These are phyloP conservation scores for Trametes villosa DNA, from an alignment of 768 basidiomycete genomes.

Conservation along the genomic window DNA sequence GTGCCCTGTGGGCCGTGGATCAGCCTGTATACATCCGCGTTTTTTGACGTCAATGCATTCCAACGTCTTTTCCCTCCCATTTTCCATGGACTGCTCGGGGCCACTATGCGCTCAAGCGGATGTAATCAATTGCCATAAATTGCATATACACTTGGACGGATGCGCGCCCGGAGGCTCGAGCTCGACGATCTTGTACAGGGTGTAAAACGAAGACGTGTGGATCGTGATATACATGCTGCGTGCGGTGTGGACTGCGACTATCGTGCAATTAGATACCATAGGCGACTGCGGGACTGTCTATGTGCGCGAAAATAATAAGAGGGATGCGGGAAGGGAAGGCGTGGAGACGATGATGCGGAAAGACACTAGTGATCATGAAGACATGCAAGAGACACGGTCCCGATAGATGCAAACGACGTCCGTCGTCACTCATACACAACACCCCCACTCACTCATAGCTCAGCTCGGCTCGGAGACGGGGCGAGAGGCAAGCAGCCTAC, in stretches of 20 bases:
- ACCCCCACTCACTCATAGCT: background rate
- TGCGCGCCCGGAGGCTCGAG: too few relatives aligned
- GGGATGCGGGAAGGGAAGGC: background rate
- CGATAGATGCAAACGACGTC: background rate
- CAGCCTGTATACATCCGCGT: constrained; percentile 15
- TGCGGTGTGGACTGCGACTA: background rate
- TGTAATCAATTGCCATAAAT: too few relatives aligned
- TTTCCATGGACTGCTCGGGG: background rate
- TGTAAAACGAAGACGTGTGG: background rate
- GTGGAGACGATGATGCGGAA: background rate
- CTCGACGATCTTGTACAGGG: constrained; percentile 3
- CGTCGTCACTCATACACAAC: background rate
- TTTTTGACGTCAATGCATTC: constrained; percentile 17
- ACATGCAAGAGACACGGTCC: constrained; percentile 9
- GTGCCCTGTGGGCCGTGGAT: background rate
- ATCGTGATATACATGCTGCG: constrained; percentile 6
- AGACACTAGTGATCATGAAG: background rate
- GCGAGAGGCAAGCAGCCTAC: background rate
- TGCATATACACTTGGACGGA: too few relatives aligned
- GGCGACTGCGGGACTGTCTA: constrained; percentile 4
- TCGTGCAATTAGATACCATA: constrained; percentile 18
- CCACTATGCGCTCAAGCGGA: background rate
- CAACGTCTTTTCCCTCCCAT: background rate
- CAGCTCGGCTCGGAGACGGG: background rate
- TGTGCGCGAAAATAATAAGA: background rate